A percentile compares a stretch with the other conserved stretches of the same genome.
Evolutionary conservation across 805 yeast genomes (phyloP).

Genomic region (Metschnikowia sp.): DNA sequence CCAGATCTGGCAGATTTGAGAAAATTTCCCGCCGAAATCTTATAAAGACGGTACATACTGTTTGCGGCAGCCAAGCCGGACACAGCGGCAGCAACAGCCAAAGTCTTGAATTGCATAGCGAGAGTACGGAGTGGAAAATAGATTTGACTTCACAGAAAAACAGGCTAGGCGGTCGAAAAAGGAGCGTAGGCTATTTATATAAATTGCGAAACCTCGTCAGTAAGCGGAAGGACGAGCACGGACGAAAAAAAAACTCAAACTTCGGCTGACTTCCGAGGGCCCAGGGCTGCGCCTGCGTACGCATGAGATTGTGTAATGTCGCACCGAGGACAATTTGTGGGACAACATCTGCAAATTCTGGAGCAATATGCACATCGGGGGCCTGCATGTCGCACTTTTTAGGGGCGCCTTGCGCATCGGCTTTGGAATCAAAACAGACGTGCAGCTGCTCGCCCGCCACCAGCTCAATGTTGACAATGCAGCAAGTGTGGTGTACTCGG

Average conservation of each 20-base stretch:
- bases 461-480: slow-evolving; percentile 2
- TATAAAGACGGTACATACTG: slow-evolving; percentile 18
- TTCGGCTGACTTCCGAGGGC: slow-evolving; percentile 13
- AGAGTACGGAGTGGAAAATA: slow-evolving; percentile 11
- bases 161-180: slow-evolving; percentile 4
- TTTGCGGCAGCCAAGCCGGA: slow-evolving; percentile 44
- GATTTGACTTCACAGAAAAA: slow-evolving; percentile 1
- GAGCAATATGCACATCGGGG: background rate
- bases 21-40: background rate
- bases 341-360: background rate
- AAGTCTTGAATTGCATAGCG: slow-evolving; percentile 55
- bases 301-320: background rate
- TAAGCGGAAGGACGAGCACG: background rate
- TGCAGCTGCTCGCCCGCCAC: background rate
- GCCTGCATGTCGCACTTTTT: background rate
- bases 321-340: background rate
- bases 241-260: background rate
- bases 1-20: no score
- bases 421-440: background rate
- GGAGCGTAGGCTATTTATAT: slow-evolving; percentile 4
- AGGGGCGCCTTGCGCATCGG: background rate
- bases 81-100: slow-evolving; percentile 47
- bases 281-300: slow-evolving; percentile 3
- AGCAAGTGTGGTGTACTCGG: background rate
- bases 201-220: slow-evolving; percentile 1